Percentiles rank a stretch among this genome's conserved stretches.
phyloP scores from a whole-genome alignment of 345 rosid genomes.

The Lepidium africanum region DNA sequence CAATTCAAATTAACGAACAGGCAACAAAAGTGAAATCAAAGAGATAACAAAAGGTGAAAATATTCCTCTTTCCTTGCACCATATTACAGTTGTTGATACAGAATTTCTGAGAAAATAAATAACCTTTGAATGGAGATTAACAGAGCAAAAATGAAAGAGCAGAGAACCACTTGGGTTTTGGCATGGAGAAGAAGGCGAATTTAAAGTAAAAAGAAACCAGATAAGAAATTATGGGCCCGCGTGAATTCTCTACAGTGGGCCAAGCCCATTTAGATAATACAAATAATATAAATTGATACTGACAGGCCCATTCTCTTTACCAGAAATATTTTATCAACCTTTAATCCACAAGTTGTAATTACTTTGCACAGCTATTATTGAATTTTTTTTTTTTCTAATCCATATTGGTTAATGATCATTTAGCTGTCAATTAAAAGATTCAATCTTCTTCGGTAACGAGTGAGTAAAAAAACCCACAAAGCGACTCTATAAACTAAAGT shows the following conservation, averaged over 20 bases:
- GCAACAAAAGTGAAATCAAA: background rate
- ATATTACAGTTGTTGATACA: background rate
- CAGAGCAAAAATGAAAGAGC: background rate
- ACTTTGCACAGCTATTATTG: background rate
- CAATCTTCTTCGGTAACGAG: background rate
- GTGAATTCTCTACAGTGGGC: background rate
- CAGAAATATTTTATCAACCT: background rate
- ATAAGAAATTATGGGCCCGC: background rate
- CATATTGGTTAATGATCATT: background rate
- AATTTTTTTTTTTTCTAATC: background rate
- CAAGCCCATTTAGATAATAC: background rate
- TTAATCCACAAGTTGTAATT: background rate
- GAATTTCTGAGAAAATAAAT: background rate
- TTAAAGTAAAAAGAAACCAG: conserved; percentile 5
- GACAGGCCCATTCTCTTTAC: background rate
- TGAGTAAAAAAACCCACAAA: background rate
- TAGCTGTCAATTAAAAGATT: background rate
- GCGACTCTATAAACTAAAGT: background rate
- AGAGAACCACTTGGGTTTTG: background rate
- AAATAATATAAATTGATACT: background rate
- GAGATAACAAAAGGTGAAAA: background rate
- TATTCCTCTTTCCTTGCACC: background rate
- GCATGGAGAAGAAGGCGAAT: conserved; percentile 5
- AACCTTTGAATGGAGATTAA: conserved; percentile 6
- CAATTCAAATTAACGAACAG: background rate